Evolutionary conservation across 2,329 filamentous ascomycete genomes (phyloP).

Genomic region (Phyllosticta citriasiana): DNA sequence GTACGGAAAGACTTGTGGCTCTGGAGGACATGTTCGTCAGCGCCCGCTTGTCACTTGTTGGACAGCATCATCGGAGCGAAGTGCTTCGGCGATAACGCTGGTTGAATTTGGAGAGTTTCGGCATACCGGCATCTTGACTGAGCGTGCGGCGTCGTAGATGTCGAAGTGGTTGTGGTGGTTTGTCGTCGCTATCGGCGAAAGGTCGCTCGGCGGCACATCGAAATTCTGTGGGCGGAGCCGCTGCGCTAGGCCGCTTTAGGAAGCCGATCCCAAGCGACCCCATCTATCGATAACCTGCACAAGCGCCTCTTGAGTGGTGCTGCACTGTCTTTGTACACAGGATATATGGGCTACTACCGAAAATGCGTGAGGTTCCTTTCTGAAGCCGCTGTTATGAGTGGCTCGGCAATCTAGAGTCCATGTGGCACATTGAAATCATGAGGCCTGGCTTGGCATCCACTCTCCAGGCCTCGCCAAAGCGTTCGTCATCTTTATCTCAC

Average conservation of each 20-base stretch:
- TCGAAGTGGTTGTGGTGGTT: constrained; percentile 9
- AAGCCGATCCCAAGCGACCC: not conserved
- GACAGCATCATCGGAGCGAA: not conserved
- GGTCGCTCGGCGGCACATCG: not conserved
- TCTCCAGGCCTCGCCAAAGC: no score
- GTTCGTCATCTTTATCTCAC: no score
- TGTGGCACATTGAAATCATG: no score
- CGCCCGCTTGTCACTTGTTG: not conserved
- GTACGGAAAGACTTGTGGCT: constrained; percentile 99
- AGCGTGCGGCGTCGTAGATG: constrained; percentile 10
- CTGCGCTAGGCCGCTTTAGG: not conserved
- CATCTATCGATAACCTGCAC: not conserved
- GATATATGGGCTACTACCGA: no score
- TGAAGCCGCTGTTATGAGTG: no score
- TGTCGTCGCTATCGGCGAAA: constrained; percentile 6
- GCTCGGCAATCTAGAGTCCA: no score
- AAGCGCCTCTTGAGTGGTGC: no score
- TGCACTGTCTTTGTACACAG: no score
- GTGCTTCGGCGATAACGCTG: not conserved
- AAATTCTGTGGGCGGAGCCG: constrained; percentile 10
- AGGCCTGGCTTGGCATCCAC: no score
- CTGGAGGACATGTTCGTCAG: constrained; percentile 40
- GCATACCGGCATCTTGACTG: constrained; percentile 12
- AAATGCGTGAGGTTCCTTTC: no score
- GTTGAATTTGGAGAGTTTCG: not conserved